A percentile compares a stretch with the other conserved stretches of the same genome.
Evolutionary conservation across 192 early-diverging fungal species (phyloP).

Genomic region (Entomortierella beljakovae): DNA sequence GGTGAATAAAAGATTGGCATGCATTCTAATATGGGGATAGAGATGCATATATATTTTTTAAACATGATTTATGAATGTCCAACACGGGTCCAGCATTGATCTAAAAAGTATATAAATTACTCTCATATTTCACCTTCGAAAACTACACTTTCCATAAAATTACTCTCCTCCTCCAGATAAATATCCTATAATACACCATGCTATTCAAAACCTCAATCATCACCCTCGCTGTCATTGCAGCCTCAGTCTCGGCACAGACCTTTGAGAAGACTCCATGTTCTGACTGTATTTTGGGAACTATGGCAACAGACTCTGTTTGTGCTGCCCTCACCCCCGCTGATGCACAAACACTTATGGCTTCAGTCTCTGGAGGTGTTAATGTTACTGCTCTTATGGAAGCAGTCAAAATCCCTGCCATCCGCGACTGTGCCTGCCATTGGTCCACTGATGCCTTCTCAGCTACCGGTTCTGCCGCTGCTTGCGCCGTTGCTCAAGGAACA

Average conservation of each 20-base stretch:
- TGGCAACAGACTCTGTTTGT: conserved; percentile 17
- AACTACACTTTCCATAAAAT: neutral
- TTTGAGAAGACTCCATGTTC: conserved; percentile 11
- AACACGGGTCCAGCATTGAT: no score
- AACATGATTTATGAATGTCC: no score
- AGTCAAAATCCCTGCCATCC: conserved; percentile 1
- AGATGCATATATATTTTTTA: no score
- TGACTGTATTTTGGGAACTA: conserved; percentile 2
- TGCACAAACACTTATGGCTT: neutral
- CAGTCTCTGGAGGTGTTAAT: conserved; percentile 11
- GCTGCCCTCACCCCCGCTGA: conserved; percentile 1
- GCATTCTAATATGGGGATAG: no score
- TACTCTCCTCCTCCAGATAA: neutral
- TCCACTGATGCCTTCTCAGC: neutral
- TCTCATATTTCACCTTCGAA: no score
- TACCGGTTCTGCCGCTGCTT: conserved; percentile 4
- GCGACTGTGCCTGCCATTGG: conserved; percentile 33
- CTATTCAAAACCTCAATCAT: conserved; percentile 7
- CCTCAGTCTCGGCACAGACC: conserved; percentile 1
- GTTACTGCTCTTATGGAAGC: neutral
- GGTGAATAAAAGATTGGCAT: neutral
- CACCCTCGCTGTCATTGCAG: conserved; percentile 4
- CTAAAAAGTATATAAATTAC: no score
- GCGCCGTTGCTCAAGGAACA: neutral
- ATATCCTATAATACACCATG: conserved; percentile 9